A percentile compares a stretch with the other conserved stretches of the same genome.
Evolutionary conservation across 73 alveolate species (phyloP).

Genomic region (Uronychia setigera): DNA sequence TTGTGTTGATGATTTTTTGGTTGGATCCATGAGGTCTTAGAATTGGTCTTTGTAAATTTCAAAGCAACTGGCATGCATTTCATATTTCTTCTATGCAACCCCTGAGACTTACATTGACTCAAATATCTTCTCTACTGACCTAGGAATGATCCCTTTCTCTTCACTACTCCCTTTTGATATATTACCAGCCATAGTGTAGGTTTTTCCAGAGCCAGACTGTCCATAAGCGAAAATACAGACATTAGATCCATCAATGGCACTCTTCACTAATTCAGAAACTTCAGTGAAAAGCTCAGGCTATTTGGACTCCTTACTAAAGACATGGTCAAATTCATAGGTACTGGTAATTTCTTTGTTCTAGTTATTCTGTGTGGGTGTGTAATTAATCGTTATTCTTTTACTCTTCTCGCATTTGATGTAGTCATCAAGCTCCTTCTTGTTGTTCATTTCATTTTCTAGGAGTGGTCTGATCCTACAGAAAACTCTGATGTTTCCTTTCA

Average conservation of each 20-base stretch:
- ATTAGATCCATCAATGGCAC: constrained; percentile 84
- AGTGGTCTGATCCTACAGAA: constrained; percentile 82
- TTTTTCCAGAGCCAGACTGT: constrained; percentile 91
- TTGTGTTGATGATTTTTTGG: constrained; percentile 9
- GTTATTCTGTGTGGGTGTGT: neutral
- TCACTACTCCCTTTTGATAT: constrained; percentile 11
- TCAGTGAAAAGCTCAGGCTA: constrained; percentile 73
- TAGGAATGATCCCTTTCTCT: constrained; percentile 74
- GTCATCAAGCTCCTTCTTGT: constrained; percentile 4
- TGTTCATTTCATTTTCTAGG: constrained; percentile 41
- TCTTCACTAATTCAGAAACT: constrained; percentile 76
- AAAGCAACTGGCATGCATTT: constrained; percentile 39
- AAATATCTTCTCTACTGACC: constrained; percentile 61
- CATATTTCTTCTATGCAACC: constrained; percentile 32
- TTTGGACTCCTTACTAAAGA: constrained; percentile 43
- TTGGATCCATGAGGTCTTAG: constrained; percentile 51
- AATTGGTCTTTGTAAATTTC: constrained; percentile 58
- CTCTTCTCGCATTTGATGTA: neutral
- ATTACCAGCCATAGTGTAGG: constrained; percentile 89
- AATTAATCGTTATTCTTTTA: no score
- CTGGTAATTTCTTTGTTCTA: constrained; percentile 1
- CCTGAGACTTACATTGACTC: constrained; percentile 22
- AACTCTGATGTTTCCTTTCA: constrained; percentile 82
- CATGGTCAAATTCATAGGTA: constrained; percentile 67
- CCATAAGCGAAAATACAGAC: constrained; percentile 87